Evolutionary conservation across 108 stramenopile species (phyloP).

Genomic region (Cylindrotheca fusiformis): DNA sequence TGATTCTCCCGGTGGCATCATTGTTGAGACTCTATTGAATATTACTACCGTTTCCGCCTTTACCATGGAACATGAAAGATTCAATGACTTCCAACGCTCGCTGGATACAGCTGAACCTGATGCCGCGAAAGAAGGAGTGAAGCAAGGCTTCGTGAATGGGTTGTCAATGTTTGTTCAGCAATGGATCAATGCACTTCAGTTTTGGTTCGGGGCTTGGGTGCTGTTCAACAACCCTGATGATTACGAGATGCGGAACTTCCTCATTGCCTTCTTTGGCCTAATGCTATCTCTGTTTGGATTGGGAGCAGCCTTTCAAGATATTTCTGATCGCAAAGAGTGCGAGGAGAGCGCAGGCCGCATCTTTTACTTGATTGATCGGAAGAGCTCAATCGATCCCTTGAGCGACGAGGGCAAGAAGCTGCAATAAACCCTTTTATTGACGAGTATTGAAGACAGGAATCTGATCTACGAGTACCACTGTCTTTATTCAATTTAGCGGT

Average conservation of each 20-base stretch:
- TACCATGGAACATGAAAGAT: constrained; percentile 40
- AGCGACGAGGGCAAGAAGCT: constrained; percentile 47
- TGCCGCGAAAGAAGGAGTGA: not conserved
- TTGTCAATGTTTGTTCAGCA: constrained; percentile 46
- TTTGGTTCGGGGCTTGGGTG: constrained; percentile 78
- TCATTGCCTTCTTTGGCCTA: constrained; percentile 71
- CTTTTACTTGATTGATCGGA: constrained; percentile 65
- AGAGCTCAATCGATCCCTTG: constrained; percentile 62
- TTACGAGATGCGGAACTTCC: constrained; percentile 60
- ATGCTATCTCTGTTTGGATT: constrained; percentile 75
- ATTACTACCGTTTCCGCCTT: constrained; percentile 55
- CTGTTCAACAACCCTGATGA: constrained; percentile 50
- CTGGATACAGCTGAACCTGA: constrained; percentile 33
- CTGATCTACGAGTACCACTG: too few species aligned
- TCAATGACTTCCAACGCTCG: constrained; percentile 54
- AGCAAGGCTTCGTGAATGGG: constrained; percentile 4
- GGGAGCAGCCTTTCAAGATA: constrained; percentile 69
- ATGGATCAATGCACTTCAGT: constrained; percentile 49
- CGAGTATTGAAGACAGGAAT: too few species aligned
- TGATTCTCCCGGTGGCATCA: constrained; percentile 31
- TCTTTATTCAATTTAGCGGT: too few species aligned
- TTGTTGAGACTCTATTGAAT: constrained; percentile 47
- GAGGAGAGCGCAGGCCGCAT: constrained; percentile 62
- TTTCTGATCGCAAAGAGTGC: constrained; percentile 61
- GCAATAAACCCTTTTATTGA: too few species aligned